Conservation (phyloP, 2,329 filamentous ascomycete species). For the Neonectria ditissima region DNA sequence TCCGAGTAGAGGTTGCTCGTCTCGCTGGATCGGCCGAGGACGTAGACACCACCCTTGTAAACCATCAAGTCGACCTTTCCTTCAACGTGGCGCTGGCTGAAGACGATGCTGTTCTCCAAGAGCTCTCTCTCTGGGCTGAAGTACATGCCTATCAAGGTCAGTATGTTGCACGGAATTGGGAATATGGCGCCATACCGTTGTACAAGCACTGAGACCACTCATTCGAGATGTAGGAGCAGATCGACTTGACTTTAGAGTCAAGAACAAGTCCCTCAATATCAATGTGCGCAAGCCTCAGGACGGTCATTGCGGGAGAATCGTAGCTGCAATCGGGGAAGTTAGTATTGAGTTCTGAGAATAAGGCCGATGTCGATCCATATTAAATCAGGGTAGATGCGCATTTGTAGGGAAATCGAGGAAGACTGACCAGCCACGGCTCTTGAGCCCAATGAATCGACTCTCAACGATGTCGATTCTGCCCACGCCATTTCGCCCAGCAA, state of each 20-base stretch:
- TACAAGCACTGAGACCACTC: slow-evolving; percentile 58
- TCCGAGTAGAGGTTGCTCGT: slow-evolving; percentile 60
- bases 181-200: slow-evolving; percentile 54
- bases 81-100: slow-evolving; percentile 62
- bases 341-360: neutral
- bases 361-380: neutral
- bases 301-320: slow-evolving; percentile 30
- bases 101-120: slow-evolving; percentile 68
- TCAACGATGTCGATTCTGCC: slow-evolving; percentile 73
- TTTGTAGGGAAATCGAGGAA: slow-evolving; percentile 48
- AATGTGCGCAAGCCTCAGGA: slow-evolving; percentile 47
- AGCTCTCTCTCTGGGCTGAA: slow-evolving; percentile 66
- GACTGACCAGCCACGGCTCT: slow-evolving; percentile 60
- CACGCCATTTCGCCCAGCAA: slow-evolving; percentile 73
- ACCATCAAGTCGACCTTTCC: slow-evolving; percentile 52
- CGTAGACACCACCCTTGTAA: slow-evolving; percentile 53
- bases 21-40: slow-evolving; percentile 54
- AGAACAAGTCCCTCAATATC: slow-evolving; percentile 68
- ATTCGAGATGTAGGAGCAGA: slow-evolving; percentile 62
- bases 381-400: slow-evolving; percentile 45
- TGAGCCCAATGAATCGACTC: slow-evolving; percentile 49
- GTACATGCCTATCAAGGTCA: slow-evolving; percentile 51
- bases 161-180: neutral
- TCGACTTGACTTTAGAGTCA: slow-evolving; percentile 63
- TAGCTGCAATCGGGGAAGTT: slow-evolving; percentile 52